Evolutionary conservation across 208 protist genomes (phyloP).

Genomic region (Balamuthia mandrillaris): DNA sequence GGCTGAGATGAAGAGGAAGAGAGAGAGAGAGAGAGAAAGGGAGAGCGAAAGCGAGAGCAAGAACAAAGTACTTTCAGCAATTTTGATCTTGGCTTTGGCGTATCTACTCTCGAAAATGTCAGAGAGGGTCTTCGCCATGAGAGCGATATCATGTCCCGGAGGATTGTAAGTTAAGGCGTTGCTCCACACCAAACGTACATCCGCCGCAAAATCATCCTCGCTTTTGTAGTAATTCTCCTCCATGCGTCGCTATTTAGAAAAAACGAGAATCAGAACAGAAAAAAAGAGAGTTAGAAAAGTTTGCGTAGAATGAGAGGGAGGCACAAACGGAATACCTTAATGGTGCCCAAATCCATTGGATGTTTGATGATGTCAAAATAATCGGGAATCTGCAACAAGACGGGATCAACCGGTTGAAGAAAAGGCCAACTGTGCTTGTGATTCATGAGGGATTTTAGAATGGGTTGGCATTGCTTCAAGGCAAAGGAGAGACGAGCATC

Average conservation of each 20-base stretch:
- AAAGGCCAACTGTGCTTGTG: neutral
- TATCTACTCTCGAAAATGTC: neutral
- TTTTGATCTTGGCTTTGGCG: neutral
- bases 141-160: neutral
- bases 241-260: neutral
- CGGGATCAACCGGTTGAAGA: constrained; percentile 47
- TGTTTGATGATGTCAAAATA: constrained; percentile 71
- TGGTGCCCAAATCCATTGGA: constrained; percentile 75
- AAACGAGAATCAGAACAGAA: neutral
- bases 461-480: neutral
- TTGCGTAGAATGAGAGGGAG: too few relatives aligned
- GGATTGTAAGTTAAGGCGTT: neutral
- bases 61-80: too few relatives aligned
- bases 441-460: neutral
- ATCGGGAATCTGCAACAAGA: neutral
- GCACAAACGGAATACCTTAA: constrained; percentile 33
- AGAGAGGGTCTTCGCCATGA: neutral
- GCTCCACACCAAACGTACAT: neutral
- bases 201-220: neutral
- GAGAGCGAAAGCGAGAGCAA: too few relatives aligned
- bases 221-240: neutral
- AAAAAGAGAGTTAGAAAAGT: neutral
- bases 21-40: too few relatives aligned
- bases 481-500: neutral
- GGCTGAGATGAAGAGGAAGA: too few relatives aligned